Base-by-base conservation (phyloP, 805 yeast species). In the Saccharomycopsis fibuligera region DNA sequence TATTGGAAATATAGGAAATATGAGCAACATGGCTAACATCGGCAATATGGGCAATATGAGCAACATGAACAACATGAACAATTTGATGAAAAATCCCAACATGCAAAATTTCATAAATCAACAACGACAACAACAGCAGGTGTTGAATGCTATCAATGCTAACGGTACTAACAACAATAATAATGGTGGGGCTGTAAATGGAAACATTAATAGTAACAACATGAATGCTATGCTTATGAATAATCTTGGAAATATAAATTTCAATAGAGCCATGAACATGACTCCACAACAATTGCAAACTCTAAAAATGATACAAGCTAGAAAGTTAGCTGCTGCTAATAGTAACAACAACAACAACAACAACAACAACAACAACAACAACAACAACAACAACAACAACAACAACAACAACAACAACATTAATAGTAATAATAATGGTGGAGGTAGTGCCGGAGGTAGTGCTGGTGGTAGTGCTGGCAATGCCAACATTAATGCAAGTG, bases 221-320 rank as follows among this genome's bases (percentile, higher is more conserved):
- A 17, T 37, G 21, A 25, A 19, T 12, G 6, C 10, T 14, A 25
- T 6, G 5, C 8, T 6, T 19, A 16, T 29, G 45, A 35, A 17
- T 21, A 31, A 43, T 33, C 8, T 33, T 9, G 29, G 24, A 16
- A n/a, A 21, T 35, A 23, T 38, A 22, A 9, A n/a, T 10, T 10
- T 10, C 27, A 10, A 10, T 10, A 35, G n/a, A 10, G 14, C 21
- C 16, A 17, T 12, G 6, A 44, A 35, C 23, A 21, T 44, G 42
- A 35, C 47, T 5, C 47, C 47, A 6, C 45, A 41, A 33, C 47
- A 37, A 33, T 22, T 37, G 19, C 47, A 44, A 29, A 37, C 24
- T n/a, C 10, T 37, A 37, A 37, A 9, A 37, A 37, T 14, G n/a
- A 37, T 22, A 35, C 9, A 3, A 25, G 24, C 25, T 35, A 25